phyloP scores from a whole-genome alignment of 2,329 filamentous ascomycete species.

The Fusarium scirpi region DNA sequence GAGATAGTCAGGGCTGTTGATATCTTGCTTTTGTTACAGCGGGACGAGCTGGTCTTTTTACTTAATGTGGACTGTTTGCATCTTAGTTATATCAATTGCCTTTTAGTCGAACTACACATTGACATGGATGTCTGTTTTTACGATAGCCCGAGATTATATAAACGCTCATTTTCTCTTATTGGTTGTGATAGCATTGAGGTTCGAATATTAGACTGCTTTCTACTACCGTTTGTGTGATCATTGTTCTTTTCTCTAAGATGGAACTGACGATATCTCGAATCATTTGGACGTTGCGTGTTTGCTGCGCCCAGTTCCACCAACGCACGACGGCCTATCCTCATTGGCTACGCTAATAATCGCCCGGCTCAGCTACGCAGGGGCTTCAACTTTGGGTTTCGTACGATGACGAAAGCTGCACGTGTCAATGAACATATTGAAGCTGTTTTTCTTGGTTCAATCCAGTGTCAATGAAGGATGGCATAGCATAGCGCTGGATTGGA shows the following conservation, averaged over 20 bases:
- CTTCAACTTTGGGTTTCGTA: conserved; percentile 12
- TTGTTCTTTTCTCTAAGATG: neutral
- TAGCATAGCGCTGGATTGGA: neutral
- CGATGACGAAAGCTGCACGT: conserved; percentile 37
- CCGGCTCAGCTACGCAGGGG: conserved; percentile 37
- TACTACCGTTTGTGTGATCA: neutral
- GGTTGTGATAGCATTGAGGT: too few species aligned
- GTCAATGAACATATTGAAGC: conserved; percentile 8
- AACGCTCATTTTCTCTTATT: too few species aligned
- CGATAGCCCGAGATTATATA: too few species aligned
- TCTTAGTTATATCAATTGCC: too few species aligned
- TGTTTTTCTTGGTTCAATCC: conserved; percentile 3
- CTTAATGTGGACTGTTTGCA: too few species aligned
- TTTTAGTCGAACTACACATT: too few species aligned
- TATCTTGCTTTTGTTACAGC: too few species aligned
- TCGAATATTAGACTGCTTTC: too few species aligned
- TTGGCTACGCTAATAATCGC: conserved; percentile 19
- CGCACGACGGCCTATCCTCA: neutral
- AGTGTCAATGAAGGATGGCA: neutral
- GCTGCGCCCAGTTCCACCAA: neutral
- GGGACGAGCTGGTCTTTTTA: too few species aligned
- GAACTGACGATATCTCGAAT: neutral
- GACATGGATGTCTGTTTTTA: too few species aligned
- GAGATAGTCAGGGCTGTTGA: too few species aligned
- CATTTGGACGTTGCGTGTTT: neutral